A percentile compares a stretch with the other conserved stretches of the same genome.
These are phyloP conservation scores for Aureobasidium sp. DNA, from an alignment of 2,329 filamentous ascomycete genomes.

Conservation along the genomic window DNA sequence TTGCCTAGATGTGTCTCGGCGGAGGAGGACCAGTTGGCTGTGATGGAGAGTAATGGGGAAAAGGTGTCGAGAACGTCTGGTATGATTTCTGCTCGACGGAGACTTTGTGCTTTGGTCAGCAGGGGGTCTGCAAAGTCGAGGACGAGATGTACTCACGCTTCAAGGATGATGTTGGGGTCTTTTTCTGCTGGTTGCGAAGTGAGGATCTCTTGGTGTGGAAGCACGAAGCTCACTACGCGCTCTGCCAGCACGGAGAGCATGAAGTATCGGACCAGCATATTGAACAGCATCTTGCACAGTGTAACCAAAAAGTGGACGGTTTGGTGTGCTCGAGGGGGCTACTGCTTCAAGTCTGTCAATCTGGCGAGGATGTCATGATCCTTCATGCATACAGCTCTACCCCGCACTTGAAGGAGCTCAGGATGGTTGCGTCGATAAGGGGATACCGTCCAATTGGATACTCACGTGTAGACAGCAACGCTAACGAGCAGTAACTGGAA, in stretches of 20 bases:
- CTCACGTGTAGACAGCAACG: background rate
- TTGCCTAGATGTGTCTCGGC: conserved; percentile 45
- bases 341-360: background rate
- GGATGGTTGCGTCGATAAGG: background rate
- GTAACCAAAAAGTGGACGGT: too few species aligned
- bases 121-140: too few species aligned
- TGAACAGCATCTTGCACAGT: background rate
- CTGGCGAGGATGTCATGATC: background rate
- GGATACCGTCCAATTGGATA: background rate
- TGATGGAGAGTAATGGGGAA: conserved; percentile 43
- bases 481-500: background rate
- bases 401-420: background rate
- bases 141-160: background rate
- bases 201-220: background rate
- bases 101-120: background rate
- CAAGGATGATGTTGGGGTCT: background rate
- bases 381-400: conserved; percentile 1
- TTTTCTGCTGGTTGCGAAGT: background rate
- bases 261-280: background rate
- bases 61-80: conserved; percentile 50
- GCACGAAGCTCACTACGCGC: background rate
- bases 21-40: conserved; percentile 38
- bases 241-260: background rate
- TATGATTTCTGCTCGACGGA: conserved; percentile 20
- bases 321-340: background rate